Evolutionary conservation across 1,284 basidiomycete genomes (phyloP).

Genomic region (Sanguinoderma infundibulare): DNA sequence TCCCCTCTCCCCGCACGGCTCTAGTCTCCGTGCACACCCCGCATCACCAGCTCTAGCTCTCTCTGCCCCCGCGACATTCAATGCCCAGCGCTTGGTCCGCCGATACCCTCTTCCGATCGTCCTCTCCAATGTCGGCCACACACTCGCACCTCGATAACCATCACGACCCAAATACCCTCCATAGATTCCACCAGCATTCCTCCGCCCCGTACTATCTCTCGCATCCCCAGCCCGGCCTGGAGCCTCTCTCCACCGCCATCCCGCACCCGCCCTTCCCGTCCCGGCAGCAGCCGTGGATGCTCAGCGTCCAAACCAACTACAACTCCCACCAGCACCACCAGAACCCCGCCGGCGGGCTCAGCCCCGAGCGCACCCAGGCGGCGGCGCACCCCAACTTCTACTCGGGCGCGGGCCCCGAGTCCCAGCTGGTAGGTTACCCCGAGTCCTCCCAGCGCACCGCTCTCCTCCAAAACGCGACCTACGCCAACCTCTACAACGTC

Average conservation of each 20-base stretch:
- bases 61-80: slow-evolving; percentile 9
- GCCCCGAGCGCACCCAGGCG: slow-evolving; percentile 15
- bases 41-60: neutral
- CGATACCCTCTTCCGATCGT: slow-evolving; percentile 23
- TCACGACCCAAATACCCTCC: slow-evolving; percentile 25
- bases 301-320: slow-evolving; percentile 31
- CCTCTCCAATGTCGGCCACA: slow-evolving; percentile 25
- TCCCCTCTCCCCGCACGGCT: slow-evolving; percentile 10
- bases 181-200: slow-evolving; percentile 30
- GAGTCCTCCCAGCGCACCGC: slow-evolving; percentile 42
- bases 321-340: slow-evolving; percentile 26
- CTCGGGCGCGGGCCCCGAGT: slow-evolving; percentile 24
- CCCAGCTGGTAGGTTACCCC: slow-evolving; percentile 36
- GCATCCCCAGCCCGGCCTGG: slow-evolving; percentile 24
- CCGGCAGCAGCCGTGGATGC: slow-evolving; percentile 31
- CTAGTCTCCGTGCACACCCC: slow-evolving; percentile 12
- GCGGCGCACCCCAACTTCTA: slow-evolving; percentile 28
- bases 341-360: slow-evolving; percentile 24
- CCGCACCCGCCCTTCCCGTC: slow-evolving; percentile 22
- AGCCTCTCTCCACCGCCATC: slow-evolving; percentile 27
- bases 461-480: slow-evolving; percentile 34
- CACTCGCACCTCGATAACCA: slow-evolving; percentile 28
- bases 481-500: slow-evolving; percentile 29
- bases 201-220: slow-evolving; percentile 28
- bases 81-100: slow-evolving; percentile 24